Conservation (phyloP, 148 eudicot species). For the Vaccinium darrowii region DNA sequence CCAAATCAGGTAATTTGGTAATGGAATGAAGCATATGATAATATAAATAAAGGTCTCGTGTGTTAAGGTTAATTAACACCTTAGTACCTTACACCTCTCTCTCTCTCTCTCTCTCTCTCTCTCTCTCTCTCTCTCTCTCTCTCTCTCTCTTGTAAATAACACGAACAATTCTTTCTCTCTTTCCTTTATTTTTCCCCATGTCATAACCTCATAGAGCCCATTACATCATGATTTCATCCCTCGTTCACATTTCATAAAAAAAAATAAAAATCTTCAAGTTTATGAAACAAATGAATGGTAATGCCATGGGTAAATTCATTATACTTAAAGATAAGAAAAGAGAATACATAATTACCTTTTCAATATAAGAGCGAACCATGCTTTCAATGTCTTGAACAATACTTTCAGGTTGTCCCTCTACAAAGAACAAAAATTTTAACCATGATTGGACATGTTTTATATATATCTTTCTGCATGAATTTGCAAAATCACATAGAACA, state of each 20-base stretch:
- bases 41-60: too few relatives aligned
- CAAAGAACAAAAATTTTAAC: conserved; percentile 14
- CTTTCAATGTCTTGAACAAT: conserved; percentile 63
- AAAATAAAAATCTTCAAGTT: background rate
- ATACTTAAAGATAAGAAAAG: conserved; percentile 3
- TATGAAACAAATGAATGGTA: background rate
- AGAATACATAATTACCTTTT: conserved; percentile 39
- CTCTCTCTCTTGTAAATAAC: too few relatives aligned
- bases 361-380: conserved; percentile 66
- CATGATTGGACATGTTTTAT: conserved; percentile 1
- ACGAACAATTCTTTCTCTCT: background rate
- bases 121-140: too few relatives aligned
- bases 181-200: background rate
- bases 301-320: background rate
- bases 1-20: too few relatives aligned
- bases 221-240: background rate
- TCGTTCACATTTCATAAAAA: background rate
- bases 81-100: too few relatives aligned
- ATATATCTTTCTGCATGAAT: background rate
- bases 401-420: conserved; percentile 71
- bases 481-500: conserved; percentile 18
- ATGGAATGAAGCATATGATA: too few relatives aligned
- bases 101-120: too few relatives aligned
- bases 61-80: too few relatives aligned
- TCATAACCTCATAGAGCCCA: background rate